Evolutionary conservation across 441 rosid genomes (phyloP), one percentile per base, ranked within the genome.

Genomic region (Eutrema salsugineum): DNA sequence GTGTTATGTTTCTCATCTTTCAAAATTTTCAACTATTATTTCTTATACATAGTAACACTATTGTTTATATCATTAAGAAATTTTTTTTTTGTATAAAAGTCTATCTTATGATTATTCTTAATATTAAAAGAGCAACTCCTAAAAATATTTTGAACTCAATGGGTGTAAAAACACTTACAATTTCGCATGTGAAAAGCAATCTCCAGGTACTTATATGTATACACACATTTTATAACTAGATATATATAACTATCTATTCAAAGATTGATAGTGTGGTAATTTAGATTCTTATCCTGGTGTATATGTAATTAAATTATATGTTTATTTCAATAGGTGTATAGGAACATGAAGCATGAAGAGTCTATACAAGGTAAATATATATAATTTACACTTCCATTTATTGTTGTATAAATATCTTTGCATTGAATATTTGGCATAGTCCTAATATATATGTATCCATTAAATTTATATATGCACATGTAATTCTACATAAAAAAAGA

Each of bases 111-210:
- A 17, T 8, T 36, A 2, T 17, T 19, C 17, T 14, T 43, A 0
- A 11, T 12, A 20, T 28, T 7, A 27, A 46, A 80, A 87, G 71
- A 66, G 88, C 91, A 30, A 84, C 88, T 1, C 91, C 91, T 5
- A 84, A 84, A 71, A 70, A 71, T 82, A 83, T 86, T 36, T 61
- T 83, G 44, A 76, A 81, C 55, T 54, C 69, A 12, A 86, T 86
- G 88, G 43, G 58, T 73, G 82, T 77, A 44, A 80, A 44, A 63
- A 82, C 75, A 11, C 83, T 86, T 5, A 77, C 85, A 3, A 73
- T 83, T 48, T 80, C 87, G 46, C 88, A 86, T 51, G 84, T 86
- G n/a, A 86, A 86, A 75, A 86, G 91, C 70, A 88, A 86, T 77
- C 87, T 86, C 44, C 87, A 86, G 91, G 91, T 70, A 11, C 8